Evolutionary conservation across 805 yeast species (phyloP).

Genomic region (Candida tammaniensis): DNA sequence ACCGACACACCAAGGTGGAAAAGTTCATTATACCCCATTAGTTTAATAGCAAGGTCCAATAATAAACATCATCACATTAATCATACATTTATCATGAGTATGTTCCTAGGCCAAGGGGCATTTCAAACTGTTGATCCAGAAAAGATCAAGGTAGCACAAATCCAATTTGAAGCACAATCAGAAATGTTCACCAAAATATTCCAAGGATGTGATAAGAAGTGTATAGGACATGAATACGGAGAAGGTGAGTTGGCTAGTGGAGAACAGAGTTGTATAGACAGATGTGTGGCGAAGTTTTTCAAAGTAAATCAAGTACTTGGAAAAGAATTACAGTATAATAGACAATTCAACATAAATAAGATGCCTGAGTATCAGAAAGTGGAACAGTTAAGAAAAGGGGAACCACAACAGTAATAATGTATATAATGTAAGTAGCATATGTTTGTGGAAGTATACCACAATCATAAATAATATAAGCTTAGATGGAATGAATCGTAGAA

Average conservation of each 20-base stretch:
- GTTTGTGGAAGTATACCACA: no score
- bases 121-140: conserved; percentile 51
- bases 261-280: conserved; percentile 75
- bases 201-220: conserved; percentile 65
- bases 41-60: no score
- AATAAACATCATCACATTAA: no score
- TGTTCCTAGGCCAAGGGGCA: conserved; percentile 50
- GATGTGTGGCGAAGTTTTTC: conserved; percentile 85
- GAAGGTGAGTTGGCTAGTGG: conserved; percentile 86
- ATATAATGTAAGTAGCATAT: not conserved
- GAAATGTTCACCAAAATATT: conserved; percentile 57
- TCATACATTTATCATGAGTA: conserved; percentile 54
- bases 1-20: no score
- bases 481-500: no score
- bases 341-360: conserved; percentile 14
- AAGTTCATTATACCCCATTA: no score
- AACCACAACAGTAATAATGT: no score
- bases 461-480: not conserved
- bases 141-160: conserved; percentile 59
- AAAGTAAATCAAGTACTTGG: conserved; percentile 67
- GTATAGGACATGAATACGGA: conserved; percentile 81
- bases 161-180: conserved; percentile 66
- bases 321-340: conserved; percentile 39
- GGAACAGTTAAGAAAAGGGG: conserved; percentile 2
- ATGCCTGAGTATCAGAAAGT: conserved; percentile 43